Percentiles rank a stretch among this genome's conserved stretches.
Evolutionary conservation across 2,329 filamentous ascomycete species (phyloP).

Genomic region (Cordyceps tenuipes): DNA sequence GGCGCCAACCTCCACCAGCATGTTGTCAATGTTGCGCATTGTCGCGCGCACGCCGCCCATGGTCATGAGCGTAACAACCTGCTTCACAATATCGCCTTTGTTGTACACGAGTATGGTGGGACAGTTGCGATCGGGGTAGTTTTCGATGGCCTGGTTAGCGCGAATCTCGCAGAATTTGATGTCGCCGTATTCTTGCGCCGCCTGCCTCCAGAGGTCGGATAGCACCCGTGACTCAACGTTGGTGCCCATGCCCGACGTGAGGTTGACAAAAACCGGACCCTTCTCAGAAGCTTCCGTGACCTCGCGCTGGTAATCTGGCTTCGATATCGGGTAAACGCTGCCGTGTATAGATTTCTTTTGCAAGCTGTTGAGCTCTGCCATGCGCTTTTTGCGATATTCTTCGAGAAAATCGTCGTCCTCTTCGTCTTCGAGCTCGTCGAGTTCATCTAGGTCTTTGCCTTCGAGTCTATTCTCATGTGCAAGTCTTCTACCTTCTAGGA

Average conservation of each 20-base stretch:
- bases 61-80: slow-evolving; percentile 81
- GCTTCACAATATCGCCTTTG: slow-evolving; percentile 84
- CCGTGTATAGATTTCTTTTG: slow-evolving; percentile 75
- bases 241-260: slow-evolving; percentile 67
- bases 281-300: slow-evolving; percentile 84
- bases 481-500: slow-evolving; percentile 71
- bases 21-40: slow-evolving; percentile 67
- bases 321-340: slow-evolving; percentile 86
- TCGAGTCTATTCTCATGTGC: slow-evolving; percentile 90
- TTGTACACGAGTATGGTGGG: slow-evolving; percentile 90
- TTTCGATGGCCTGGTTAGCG: slow-evolving; percentile 87
- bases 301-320: slow-evolving; percentile 84
- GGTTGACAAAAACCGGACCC: slow-evolving; percentile 63
- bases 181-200: slow-evolving; percentile 80
- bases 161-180: slow-evolving; percentile 97
- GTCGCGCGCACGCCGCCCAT: slow-evolving; percentile 64
- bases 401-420: slow-evolving; percentile 92
- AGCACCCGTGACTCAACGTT: slow-evolving; percentile 82
- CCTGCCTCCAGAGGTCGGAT: slow-evolving; percentile 75
- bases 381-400: slow-evolving; percentile 76
- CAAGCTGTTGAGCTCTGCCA: slow-evolving; percentile 70
- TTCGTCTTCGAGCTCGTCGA: slow-evolving; percentile 87
- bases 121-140: slow-evolving; percentile 90
- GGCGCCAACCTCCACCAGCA: slow-evolving; percentile 76
- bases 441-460: slow-evolving; percentile 87